Conservation (phyloP, 1,139 yeast genomes). For the Lodderomyces parapsilosis region DNA sequence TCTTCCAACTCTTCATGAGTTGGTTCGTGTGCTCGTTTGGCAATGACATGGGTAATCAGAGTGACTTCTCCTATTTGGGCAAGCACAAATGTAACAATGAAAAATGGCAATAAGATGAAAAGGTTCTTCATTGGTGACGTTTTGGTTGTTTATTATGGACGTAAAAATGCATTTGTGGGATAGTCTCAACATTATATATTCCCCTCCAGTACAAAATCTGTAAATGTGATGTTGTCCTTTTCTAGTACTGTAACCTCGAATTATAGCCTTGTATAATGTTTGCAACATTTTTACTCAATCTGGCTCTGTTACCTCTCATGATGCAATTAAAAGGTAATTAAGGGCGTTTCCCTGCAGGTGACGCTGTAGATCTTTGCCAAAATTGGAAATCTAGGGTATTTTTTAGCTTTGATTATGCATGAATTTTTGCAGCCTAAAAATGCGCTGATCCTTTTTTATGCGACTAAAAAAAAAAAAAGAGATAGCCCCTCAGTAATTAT, state of each 20-base stretch:
- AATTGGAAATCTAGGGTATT: constrained; percentile 5
- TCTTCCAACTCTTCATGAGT: constrained; percentile 7
- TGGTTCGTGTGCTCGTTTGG: constrained; percentile 5
- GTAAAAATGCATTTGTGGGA: not conserved
- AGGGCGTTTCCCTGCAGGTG: not conserved
- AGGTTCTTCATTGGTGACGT: constrained; percentile 12
- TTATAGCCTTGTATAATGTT: no score
- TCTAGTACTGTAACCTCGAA: no score
- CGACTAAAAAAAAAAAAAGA: no score
- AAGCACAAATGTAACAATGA: constrained; percentile 12
- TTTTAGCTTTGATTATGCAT: not conserved
- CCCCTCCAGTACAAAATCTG: not conserved
- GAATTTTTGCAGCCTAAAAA: not conserved
- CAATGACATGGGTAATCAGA: constrained; percentile 2
- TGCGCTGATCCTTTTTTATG: no score
- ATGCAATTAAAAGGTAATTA: no score
- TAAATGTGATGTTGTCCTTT: no score
- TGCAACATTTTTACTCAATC: not conserved
- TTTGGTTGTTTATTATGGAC: not conserved
- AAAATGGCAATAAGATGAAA: constrained; percentile 12
- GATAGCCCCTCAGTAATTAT: no score
- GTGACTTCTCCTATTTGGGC: constrained; percentile 9
- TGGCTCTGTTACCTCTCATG: not conserved
- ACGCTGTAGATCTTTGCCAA: constrained; percentile 4
- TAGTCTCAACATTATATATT: not conserved